Evolutionary conservation across 306 rosid species (phyloP), one percentile per base, ranked within the genome.

Genomic region (Glycyrrhiza uralensis): DNA sequence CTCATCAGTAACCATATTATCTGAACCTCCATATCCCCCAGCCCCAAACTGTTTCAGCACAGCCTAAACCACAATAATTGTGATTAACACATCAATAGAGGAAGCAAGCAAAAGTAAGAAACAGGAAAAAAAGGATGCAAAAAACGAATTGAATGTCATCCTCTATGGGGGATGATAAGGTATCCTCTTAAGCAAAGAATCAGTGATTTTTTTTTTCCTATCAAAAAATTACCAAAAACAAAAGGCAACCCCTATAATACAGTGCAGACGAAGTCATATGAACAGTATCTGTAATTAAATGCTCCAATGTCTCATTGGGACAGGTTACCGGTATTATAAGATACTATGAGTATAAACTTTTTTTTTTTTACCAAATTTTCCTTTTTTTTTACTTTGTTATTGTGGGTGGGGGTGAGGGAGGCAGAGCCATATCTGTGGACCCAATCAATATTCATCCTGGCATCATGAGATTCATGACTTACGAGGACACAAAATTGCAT

Each of bases 1-100:
- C 79, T 87, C 95, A 74, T 94, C 96, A n/a, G 96, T 87, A 38
- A 89, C 85, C 78, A 91, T 52, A 76, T 82, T 86, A 81, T 94
- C 98, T 1, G 97, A 94, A 75, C 91, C 94, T 80, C 98, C 98
- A 81, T 89, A 91, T 51, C 95, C 98, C 49, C 98, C 98, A 45
- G 86, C 98, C 19, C 98, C 96, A 76, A 94, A 94, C 81, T 94
- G 98, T 77, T 94, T 94, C 62, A 91, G 90, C 67, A 94, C 98
- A 75, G 98, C 98, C 98, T 94, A 72, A 49, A 75, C 28, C 50
- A 71, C 74, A 52, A 15, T n/a, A 18, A 67, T 18, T 30, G 54
- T 58, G 26, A 74, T 80, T 67, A 85, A 50, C 22, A 24, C 14
- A 36, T 75, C 46, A 52, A 18, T 22, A 61, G 26, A 68, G 59